A percentile compares a stretch with the other conserved stretches of the same genome.
These are phyloP conservation scores for Crotalaria pallida DNA, from an alignment of 306 rosid genomes.

Conservation along the genomic window DNA sequence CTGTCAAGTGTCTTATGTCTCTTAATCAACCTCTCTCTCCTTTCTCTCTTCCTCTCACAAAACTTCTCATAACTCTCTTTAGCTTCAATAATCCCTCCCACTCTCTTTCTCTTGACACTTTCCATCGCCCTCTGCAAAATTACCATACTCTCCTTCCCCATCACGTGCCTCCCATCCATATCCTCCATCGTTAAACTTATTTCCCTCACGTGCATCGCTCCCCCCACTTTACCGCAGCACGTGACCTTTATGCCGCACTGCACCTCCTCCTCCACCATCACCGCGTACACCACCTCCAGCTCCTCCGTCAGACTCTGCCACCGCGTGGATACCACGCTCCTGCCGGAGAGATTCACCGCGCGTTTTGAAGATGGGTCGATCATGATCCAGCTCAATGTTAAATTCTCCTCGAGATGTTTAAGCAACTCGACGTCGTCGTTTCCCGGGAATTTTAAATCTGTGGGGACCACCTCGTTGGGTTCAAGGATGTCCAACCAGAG, in stretches of 20 bases:
- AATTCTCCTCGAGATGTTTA: constrained; percentile 39
- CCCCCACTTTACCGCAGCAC: constrained; percentile 57
- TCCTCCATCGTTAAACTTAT: constrained; percentile 62
- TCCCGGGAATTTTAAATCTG: constrained; percentile 23
- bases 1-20: constrained; percentile 51
- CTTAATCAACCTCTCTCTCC: constrained; percentile 32
- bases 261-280: constrained; percentile 32
- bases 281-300: constrained; percentile 43
- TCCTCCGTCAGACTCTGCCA: constrained; percentile 67
- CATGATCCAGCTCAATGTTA: constrained; percentile 65
- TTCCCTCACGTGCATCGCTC: constrained; percentile 55
- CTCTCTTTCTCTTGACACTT: constrained; percentile 36
- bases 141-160: constrained; percentile 55
- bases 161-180: constrained; percentile 61
- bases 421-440: constrained; percentile 27
- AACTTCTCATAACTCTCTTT: constrained; percentile 37
- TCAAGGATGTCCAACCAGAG: constrained; percentile 59
- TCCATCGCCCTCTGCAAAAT: constrained; percentile 52
- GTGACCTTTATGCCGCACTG: constrained; percentile 56
- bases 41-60: constrained; percentile 32
- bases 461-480: constrained; percentile 47
- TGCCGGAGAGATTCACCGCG: constrained; percentile 63
- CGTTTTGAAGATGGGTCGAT: constrained; percentile 53
- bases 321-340: constrained; percentile 39
- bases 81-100: constrained; percentile 17